These are phyloP conservation scores for Kingdonia uniflora DNA, from an alignment of 164 flowering plant species.

Conservation along the genomic window DNA sequence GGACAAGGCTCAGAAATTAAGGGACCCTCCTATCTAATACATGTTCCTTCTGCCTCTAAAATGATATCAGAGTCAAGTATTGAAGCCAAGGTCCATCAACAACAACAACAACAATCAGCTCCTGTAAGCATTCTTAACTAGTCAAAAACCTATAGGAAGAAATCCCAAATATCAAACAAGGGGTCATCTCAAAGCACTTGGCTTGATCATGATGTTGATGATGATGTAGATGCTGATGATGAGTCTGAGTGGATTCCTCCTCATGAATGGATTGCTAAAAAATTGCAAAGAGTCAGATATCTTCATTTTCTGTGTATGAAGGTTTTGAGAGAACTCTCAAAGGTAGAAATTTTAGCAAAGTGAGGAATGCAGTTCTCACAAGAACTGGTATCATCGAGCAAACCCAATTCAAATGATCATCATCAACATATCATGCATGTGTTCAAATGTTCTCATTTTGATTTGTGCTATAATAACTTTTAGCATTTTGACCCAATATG, in stretches of 20 bases:
- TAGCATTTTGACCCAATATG: too few species aligned
- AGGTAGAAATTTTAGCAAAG: constrained; percentile 83
- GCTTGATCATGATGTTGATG: constrained; percentile 8
- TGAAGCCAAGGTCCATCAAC: constrained; percentile 6
- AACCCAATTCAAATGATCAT: too few species aligned
- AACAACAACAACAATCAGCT: constrained; percentile 33
- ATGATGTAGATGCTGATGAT: background rate
- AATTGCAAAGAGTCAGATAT: constrained; percentile 56
- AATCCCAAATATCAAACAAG: background rate
- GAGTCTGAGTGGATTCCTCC: constrained; percentile 45
- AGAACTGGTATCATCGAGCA: constrained; percentile 68
- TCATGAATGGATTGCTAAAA: constrained; percentile 72
- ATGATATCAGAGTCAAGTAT: constrained; percentile 19
- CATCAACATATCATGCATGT: too few species aligned
- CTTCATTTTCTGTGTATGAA: constrained; percentile 77
- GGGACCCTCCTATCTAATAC: constrained; percentile 2
- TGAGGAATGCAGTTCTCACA: constrained; percentile 69
- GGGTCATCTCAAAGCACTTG: constrained; percentile 12
- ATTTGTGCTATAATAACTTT: too few species aligned
- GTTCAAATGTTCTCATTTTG: too few species aligned
- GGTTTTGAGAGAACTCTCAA: constrained; percentile 83
- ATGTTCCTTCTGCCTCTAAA: constrained; percentile 16
- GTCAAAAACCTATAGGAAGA: constrained; percentile 45
- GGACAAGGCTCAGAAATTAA: constrained; percentile 2
- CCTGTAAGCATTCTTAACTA: constrained; percentile 35